Conservation (phyloP, 352 stramenopile genomes). For the Phytophthora colocasiae region DNA sequence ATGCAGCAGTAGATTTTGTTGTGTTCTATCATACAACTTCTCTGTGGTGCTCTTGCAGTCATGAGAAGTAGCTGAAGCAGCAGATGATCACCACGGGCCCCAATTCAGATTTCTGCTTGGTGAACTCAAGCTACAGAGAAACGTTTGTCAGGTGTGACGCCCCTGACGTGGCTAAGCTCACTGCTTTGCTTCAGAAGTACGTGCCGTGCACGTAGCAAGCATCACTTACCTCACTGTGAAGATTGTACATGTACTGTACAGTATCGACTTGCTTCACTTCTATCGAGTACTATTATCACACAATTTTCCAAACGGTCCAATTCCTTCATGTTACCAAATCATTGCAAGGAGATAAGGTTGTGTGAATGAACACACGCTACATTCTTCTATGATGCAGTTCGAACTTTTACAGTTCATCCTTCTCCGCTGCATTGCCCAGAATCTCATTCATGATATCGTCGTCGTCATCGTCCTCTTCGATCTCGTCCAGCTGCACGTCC, state of each 20-base stretch:
- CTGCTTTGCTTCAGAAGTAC: not conserved
- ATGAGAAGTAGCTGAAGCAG: too few species aligned
- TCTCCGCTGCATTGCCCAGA: constrained; percentile 57
- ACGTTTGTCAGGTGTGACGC: not conserved
- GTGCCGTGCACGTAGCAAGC: too few species aligned
- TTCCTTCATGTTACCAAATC: not conserved
- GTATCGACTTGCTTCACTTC: too few species aligned
- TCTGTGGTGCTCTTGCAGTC: too few species aligned
- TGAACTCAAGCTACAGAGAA: not conserved
- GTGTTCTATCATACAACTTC: too few species aligned
- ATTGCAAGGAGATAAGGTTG: constrained; percentile 11
- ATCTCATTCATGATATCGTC: constrained; percentile 91
- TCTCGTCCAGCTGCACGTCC: constrained; percentile 73
- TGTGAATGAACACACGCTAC: constrained; percentile 13
- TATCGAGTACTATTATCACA: too few species aligned
- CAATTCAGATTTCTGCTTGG: constrained; percentile 5
- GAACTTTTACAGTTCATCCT: constrained; percentile 78
- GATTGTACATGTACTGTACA: too few species aligned
- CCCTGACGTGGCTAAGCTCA: not conserved
- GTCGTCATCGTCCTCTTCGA: constrained; percentile 86
- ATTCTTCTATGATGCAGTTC: constrained; percentile 24
- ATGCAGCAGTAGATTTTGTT: not conserved
- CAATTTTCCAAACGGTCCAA: too few species aligned
- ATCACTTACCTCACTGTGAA: too few species aligned
- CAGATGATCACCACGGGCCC: not conserved